Conservation (phyloP, 2,329 filamentous ascomycete species). For the Colletotrichum endophyticum region DNA sequence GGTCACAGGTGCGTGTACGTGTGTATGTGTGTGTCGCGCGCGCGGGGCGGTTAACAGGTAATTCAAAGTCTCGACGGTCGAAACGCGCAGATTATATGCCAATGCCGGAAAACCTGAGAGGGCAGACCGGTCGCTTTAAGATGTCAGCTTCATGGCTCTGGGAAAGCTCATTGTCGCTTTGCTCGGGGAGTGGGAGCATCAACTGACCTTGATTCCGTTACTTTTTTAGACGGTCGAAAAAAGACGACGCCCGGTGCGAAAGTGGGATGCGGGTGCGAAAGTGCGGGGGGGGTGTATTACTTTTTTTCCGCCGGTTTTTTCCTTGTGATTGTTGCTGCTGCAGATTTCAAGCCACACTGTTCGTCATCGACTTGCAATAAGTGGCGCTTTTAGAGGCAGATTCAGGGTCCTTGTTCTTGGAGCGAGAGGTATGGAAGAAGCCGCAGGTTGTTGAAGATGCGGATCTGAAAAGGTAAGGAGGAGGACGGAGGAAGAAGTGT, state of each 20-base stretch:
- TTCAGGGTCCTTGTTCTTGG: neutral
- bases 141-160: conserved; percentile 3
- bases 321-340: conserved; percentile 3
- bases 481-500: neutral
- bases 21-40: neutral
- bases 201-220: conserved; percentile 14
- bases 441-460: neutral
- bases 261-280: conserved; percentile 13
- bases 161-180: neutral
- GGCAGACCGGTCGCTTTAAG: conserved; percentile 14
- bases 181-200: conserved; percentile 7
- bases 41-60: neutral
- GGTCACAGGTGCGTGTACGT: neutral
- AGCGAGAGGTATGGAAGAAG: neutral
- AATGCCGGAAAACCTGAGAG: neutral
- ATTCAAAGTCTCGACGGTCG: neutral
- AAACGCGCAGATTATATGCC: neutral
- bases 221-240: conserved; percentile 8
- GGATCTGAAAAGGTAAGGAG: neutral
- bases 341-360: conserved; percentile 16
- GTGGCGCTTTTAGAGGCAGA: neutral
- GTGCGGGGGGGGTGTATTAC: neutral
- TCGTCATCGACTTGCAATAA: conserved; percentile 12
- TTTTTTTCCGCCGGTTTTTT: neutral
- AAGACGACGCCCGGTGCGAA: conserved; percentile 9